Evolutionary conservation across 2,329 filamentous ascomycete genomes (phyloP).

Genomic region (Macrophomina tecta): DNA sequence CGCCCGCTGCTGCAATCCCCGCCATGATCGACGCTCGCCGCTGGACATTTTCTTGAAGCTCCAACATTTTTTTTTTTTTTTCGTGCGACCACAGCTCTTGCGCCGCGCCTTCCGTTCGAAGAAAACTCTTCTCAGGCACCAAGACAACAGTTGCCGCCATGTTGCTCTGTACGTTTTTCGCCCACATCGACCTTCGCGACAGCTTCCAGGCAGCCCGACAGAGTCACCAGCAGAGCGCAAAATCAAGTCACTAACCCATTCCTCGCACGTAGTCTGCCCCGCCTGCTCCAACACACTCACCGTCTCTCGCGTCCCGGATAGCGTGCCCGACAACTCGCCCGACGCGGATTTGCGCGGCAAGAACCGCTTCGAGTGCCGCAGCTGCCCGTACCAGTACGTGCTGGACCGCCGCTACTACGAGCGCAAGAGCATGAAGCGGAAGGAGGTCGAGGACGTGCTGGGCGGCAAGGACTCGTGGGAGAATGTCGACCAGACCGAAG

Average conservation of each 20-base stretch:
- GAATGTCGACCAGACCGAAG: conserved; percentile 83
- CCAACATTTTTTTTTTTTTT: background rate
- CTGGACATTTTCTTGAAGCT: conserved; percentile 18
- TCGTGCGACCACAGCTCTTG: background rate
- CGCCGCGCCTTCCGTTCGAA: background rate
- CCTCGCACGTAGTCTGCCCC: conserved; percentile 69
- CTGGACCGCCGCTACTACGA: conserved; percentile 83
- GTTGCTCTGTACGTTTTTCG: conserved; percentile 66
- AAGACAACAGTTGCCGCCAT: conserved; percentile 47
- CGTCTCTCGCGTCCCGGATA: conserved; percentile 60
- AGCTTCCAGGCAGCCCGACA: background rate
- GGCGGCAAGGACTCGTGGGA: conserved; percentile 89
- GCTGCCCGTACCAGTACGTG: conserved; percentile 89
- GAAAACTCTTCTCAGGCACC: background rate
- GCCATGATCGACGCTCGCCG: conserved; percentile 21
- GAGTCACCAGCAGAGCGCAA: conserved; percentile 2
- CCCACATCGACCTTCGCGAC: background rate
- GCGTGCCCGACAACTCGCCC: conserved; percentile 46
- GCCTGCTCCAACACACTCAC: conserved; percentile 84
- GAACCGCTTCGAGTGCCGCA: conserved; percentile 94
- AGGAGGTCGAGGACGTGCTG: conserved; percentile 88
- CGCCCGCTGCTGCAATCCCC: conserved; percentile 18
- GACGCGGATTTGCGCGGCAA: conserved; percentile 41
- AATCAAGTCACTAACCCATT: background rate
- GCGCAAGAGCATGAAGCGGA: conserved; percentile 77